phyloP scores from a whole-genome alignment of 805 yeast species.

The Yamadazyma insecticola region DNA sequence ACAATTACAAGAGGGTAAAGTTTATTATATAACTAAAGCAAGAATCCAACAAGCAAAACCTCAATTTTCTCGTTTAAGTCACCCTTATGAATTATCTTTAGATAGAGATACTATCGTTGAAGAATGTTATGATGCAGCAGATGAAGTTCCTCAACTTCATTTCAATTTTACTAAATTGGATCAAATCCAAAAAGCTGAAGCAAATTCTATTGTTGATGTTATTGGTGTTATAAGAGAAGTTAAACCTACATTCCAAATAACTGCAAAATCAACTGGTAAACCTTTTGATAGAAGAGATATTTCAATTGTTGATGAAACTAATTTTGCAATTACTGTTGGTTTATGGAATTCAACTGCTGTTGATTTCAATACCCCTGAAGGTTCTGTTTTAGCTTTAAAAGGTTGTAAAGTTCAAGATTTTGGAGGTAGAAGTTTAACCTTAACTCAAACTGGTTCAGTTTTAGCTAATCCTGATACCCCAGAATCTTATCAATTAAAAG shows the following conservation, averaged over 20 bases:
- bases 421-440: slow-evolving; percentile 77
- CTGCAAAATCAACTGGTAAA: slow-evolving; percentile 83
- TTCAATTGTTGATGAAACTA: slow-evolving; percentile 78
- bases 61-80: slow-evolving; percentile 75
- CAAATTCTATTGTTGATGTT: slow-evolving; percentile 75
- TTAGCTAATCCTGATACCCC: slow-evolving; percentile 81
- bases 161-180: slow-evolving; percentile 72
- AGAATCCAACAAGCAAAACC: slow-evolving; percentile 80
- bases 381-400: slow-evolving; percentile 86
- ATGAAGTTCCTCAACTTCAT: slow-evolving; percentile 70
- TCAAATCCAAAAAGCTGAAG: slow-evolving; percentile 61
- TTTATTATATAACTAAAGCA: slow-evolving; percentile 78
- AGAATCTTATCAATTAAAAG: slow-evolving; percentile 83
- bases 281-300: slow-evolving; percentile 91
- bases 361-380: slow-evolving; percentile 67
- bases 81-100: slow-evolving; percentile 82
- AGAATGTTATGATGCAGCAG: slow-evolving; percentile 52
- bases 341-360: slow-evolving; percentile 88
- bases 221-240: slow-evolving; percentile 82
- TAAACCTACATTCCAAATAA: slow-evolving; percentile 68
- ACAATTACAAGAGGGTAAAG: slow-evolving; percentile 80
- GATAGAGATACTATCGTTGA: slow-evolving; percentile 75
- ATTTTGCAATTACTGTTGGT: slow-evolving; percentile 70
- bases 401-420: slow-evolving; percentile 88
- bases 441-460: slow-evolving; percentile 74